Evolutionary conservation across 2,329 filamentous ascomycete species (phyloP), one percentile per base, ranked within the genome.

Genomic region (Ophiostoma sp.): DNA sequence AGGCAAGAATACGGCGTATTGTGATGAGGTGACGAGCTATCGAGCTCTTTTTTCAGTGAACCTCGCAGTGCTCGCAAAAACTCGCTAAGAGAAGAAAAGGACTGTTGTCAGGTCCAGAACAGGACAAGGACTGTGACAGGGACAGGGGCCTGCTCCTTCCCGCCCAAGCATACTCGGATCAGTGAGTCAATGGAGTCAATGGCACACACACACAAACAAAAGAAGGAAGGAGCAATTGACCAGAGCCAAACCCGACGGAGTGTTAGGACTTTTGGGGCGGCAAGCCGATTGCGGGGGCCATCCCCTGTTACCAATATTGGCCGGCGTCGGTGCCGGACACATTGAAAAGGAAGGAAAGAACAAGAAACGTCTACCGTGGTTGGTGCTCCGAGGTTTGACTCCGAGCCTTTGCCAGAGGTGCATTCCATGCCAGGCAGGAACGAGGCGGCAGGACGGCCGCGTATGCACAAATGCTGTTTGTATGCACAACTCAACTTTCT

Each of bases 261-360:
- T 39, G 28, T 59, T 45, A 52, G 28, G 45, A 52, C 45, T 69
- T 69, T 31, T 31, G 55, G 55, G 55, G 11, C 64, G 25, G 25
- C 64, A 39, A 48, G 59, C 59, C 64, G 25, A 52, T 33, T 28
- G 64, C 64, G 39, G 42, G 64, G 64, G 3, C 22, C 22, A n/a
- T 11, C 28, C 15, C n/a, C 33, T 68, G 57, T 19, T 31, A 17
- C 55, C 42, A 48, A 61, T 28, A 28, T 61, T 68, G 36, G 68
- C 50, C 68, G 68, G 50, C 50, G 19, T 70, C 68, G 68, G 68
- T 57, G 33, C 68, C 68, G 68, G 68, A 25, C 15, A 22, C 39
- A 3, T 45, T 15, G n/a, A 28, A 19, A 8, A 33, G 31, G 57
- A 36, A 61, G 28, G 19, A 12, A 69, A 50, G 17, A n/a, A n/a